Percentiles rank a stretch among this genome's conserved stretches.
Conservation (phyloP, 371 early-diverging fungal species). For the Mucor mucedo region DNA sequence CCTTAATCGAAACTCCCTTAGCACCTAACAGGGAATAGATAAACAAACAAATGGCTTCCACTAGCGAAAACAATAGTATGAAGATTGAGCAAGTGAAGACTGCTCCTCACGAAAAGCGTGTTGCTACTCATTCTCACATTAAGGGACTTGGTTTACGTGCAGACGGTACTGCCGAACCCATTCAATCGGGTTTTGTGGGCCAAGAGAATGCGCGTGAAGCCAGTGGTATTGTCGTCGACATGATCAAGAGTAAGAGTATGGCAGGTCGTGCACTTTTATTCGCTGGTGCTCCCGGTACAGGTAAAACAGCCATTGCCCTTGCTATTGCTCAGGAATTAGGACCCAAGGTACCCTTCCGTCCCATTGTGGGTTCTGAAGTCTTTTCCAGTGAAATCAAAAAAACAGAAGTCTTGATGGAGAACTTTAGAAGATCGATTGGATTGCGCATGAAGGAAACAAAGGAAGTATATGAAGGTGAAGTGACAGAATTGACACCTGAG, state of each 20-base stretch:
- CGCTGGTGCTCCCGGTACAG: constrained; percentile 98
- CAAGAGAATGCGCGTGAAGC: constrained; percentile 97
- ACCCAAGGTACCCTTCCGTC: constrained; percentile 97
- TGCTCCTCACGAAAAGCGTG: constrained; percentile 86
- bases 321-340: constrained; percentile 97
- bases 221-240: constrained; percentile 91
- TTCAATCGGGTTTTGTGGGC: constrained; percentile 94
- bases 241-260: constrained; percentile 95
- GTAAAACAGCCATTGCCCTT: constrained; percentile 92
- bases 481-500: constrained; percentile 95
- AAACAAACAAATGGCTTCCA: constrained; percentile 14
- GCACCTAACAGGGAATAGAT: too few species aligned
- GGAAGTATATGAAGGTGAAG: constrained; percentile 99
- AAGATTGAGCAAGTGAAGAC: constrained; percentile 84
- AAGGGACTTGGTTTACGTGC: constrained; percentile 83
- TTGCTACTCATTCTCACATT: constrained; percentile 97
- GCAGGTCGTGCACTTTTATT: constrained; percentile 96
- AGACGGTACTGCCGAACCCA: constrained; percentile 89
- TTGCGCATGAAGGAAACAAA: constrained; percentile 98
- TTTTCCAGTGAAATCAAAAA: constrained; percentile 98
- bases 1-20: too few species aligned
- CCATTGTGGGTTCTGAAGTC: constrained; percentile 98
- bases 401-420: constrained; percentile 98
- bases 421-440: constrained; percentile 97
- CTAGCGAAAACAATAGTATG: constrained; percentile 53